Evolutionary conservation across 78 protist species (phyloP).

Genomic region (Dictyostelium discoideum): DNA sequence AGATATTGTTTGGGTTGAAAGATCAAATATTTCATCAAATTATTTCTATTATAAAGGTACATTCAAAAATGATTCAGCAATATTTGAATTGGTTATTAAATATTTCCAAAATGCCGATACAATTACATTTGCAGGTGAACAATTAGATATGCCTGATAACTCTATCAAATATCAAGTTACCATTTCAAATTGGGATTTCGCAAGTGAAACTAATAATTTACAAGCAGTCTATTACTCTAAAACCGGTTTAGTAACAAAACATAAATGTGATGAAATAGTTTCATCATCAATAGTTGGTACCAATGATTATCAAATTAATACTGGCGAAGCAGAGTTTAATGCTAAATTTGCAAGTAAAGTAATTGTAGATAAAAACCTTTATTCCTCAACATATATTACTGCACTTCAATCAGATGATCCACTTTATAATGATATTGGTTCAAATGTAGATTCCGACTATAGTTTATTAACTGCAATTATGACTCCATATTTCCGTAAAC

Average conservation of each 20-base stretch:
- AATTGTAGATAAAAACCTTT: constrained; percentile 7
- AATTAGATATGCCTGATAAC: constrained; percentile 7
- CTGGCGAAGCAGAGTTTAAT: background rate
- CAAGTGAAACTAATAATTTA: background rate
- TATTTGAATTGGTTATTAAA: background rate
- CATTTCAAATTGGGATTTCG: constrained; percentile 16
- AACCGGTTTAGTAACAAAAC: background rate
- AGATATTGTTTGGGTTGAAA: background rate
- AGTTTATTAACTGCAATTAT: background rate
- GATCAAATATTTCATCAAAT: background rate
- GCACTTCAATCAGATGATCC: background rate
- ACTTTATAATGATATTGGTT: background rate
- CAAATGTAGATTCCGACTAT: background rate
- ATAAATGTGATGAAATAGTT: background rate
- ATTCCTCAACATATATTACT: background rate
- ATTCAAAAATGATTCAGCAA: constrained; percentile 1
- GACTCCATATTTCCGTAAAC: background rate
- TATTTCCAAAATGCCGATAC: background rate
- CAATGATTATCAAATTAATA: constrained; percentile 4
- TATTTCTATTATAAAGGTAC: constrained; percentile 2
- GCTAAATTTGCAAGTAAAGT: constrained; percentile 34
- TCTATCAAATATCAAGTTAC: constrained; percentile 24
- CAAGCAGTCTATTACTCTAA: constrained; percentile 42
- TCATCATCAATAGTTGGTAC: background rate
- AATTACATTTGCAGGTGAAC: constrained; percentile 36